These are phyloP conservation scores for Lycium barbarum DNA, from an alignment of 257 asterid genomes.

Conservation along the genomic window DNA sequence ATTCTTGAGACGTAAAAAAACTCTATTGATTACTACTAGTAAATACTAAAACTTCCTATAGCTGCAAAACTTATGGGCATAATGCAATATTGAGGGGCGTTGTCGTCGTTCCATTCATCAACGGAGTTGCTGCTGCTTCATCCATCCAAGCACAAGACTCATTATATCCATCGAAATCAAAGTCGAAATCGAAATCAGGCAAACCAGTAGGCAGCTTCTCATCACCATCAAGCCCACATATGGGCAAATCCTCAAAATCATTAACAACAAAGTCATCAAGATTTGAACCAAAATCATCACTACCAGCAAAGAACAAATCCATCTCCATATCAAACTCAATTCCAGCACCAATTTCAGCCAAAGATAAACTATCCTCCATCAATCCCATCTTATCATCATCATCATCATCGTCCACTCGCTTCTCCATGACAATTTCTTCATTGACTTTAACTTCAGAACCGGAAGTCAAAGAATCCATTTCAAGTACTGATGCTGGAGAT, in stretches of 20 bases:
- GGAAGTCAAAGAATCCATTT: constrained; percentile 53
- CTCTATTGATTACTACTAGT: constrained; percentile 34
- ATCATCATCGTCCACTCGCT: constrained; percentile 17
- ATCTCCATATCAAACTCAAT: constrained; percentile 61
- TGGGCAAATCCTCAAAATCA: constrained; percentile 56
- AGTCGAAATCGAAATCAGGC: constrained; percentile 69
- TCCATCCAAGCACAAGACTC: constrained; percentile 72
- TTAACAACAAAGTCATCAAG: constrained; percentile 51
- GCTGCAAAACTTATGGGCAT: constrained; percentile 94
- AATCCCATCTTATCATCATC: constrained; percentile 27
- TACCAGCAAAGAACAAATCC: constrained; percentile 44
- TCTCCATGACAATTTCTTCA: not conserved
- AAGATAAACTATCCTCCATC: constrained; percentile 42
- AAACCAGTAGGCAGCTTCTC: constrained; percentile 41
- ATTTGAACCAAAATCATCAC: constrained; percentile 40
- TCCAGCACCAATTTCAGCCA: constrained; percentile 55
- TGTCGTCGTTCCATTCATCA: constrained; percentile 52
- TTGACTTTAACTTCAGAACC: constrained; percentile 21
- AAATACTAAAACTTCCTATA: constrained; percentile 26
- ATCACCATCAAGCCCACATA: constrained; percentile 46
- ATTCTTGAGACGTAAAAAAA: constrained; percentile 35
- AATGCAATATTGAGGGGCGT: constrained; percentile 63
- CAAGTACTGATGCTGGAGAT: constrained; percentile 62
- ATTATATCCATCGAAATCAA: constrained; percentile 58
- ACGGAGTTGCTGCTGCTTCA: constrained; percentile 45